Conservation (phyloP, 2,329 filamentous ascomycete species). For the Arachnopeziza araneosa region DNA sequence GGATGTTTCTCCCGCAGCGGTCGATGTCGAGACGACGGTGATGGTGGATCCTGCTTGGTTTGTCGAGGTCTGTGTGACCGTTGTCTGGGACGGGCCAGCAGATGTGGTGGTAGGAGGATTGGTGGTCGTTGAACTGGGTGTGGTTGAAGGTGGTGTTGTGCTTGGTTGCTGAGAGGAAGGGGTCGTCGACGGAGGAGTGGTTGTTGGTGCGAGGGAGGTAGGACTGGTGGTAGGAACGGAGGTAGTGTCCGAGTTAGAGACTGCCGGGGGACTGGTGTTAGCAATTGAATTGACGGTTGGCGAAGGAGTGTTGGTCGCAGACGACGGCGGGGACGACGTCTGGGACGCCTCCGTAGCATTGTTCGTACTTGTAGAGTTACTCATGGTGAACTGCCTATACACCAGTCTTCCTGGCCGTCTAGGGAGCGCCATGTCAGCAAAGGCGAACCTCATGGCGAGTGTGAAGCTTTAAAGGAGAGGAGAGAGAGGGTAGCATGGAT, state of each 20-base stretch:
- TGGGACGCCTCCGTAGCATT: slow-evolving; percentile 13
- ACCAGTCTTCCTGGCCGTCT: slow-evolving; percentile 19
- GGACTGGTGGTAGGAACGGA: not conserved
- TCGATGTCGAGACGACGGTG: slow-evolving; percentile 16
- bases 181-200: slow-evolving; percentile 12
- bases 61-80: slow-evolving; percentile 11
- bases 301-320: slow-evolving; percentile 12
- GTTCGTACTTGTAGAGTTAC: slow-evolving; percentile 27
- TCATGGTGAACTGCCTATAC: slow-evolving; percentile 23
- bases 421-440: slow-evolving; percentile 21
- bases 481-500: not conserved
- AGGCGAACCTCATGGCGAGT: slow-evolving; percentile 9
- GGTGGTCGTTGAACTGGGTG: slow-evolving; percentile 11
- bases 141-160: slow-evolving; percentile 9
- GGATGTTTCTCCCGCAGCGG: slow-evolving; percentile 1
- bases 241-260: slow-evolving; percentile 10
- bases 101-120: not conserved
- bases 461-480: not conserved
- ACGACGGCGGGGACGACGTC: slow-evolving; percentile 14
- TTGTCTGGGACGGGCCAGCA: slow-evolving; percentile 1
- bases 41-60: slow-evolving; percentile 7
- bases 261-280: slow-evolving; percentile 25
- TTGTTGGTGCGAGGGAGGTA: slow-evolving; percentile 1
- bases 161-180: slow-evolving; percentile 5
- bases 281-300: slow-evolving; percentile 20